A percentile compares a stretch with the other conserved stretches of the same genome.
Conservation (phyloP, 192 early-diverging fungal species). For the Paraglomus occultum region DNA sequence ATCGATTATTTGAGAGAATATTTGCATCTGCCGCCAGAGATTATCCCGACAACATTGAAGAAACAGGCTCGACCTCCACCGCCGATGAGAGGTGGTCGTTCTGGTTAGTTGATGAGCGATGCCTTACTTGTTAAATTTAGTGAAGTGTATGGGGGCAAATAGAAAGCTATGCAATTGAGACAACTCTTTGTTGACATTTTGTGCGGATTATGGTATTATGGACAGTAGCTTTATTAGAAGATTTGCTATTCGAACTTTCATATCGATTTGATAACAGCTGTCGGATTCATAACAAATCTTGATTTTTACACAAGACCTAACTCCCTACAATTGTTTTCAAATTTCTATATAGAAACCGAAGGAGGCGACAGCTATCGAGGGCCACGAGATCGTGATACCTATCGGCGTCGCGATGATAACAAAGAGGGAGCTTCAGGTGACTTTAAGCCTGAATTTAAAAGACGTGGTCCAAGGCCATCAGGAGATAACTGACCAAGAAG, state of each 20-base stretch:
- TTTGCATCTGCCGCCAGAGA: slow-evolving; percentile 96
- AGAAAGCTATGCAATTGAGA: not conserved
- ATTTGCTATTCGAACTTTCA: too few species aligned
- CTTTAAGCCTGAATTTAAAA: slow-evolving; percentile 98
- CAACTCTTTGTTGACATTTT: not conserved
- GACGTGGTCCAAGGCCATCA: slow-evolving; percentile 50
- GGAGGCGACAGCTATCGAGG: slow-evolving; percentile 53
- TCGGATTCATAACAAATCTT: not conserved
- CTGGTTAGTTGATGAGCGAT: slow-evolving; percentile 46
- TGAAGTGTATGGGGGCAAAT: not conserved
- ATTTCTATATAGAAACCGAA: slow-evolving; percentile 37
- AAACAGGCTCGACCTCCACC: slow-evolving; percentile 86
- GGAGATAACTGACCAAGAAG: too few species aligned
- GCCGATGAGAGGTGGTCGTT: slow-evolving; percentile 65
- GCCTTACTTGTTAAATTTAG: slow-evolving; percentile 2
- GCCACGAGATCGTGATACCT: slow-evolving; percentile 73
- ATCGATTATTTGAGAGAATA: slow-evolving; percentile 96
- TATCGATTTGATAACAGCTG: slow-evolving; percentile 11
- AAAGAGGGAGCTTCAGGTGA: slow-evolving; percentile 93
- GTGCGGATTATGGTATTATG: not conserved
- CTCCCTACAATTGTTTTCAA: not conserved
- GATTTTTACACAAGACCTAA: not conserved
- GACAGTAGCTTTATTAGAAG: not conserved
- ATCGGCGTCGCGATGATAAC: slow-evolving; percentile 79
- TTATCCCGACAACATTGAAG: slow-evolving; percentile 97